Conservation (phyloP, 768 basidiomycete genomes). For the Symmetrospora coprosmae region DNA sequence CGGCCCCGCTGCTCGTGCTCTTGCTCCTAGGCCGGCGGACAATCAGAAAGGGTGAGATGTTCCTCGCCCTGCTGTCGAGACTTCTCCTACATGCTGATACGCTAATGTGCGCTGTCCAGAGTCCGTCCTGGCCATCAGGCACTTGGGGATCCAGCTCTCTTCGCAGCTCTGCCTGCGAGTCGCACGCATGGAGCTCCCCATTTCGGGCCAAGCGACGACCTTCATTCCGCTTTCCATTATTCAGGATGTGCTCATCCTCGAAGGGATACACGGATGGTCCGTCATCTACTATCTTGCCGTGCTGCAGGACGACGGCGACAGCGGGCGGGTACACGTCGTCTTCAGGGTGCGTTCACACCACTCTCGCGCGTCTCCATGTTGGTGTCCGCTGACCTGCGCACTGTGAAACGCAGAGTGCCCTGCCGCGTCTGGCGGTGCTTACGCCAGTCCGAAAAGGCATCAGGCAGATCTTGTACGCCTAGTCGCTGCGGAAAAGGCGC, state of each 20-base stretch:
- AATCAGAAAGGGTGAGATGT: too few relatives aligned
- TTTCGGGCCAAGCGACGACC: not conserved
- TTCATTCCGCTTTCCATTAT: conserved; percentile 3
- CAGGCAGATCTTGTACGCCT: not conserved
- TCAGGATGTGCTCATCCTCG: conserved; percentile 1
- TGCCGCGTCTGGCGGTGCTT: not conserved
- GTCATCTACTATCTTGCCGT: conserved; percentile 17
- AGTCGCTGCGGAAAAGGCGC: not conserved
- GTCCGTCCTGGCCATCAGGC: not conserved
- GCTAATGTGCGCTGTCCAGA: not conserved
- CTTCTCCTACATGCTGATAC: too few relatives aligned
- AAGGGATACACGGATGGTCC: conserved; percentile 17
- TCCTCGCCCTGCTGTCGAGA: too few relatives aligned
- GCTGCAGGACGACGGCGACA: not conserved
- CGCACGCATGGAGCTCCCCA: not conserved
- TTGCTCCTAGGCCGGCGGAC: too few relatives aligned
- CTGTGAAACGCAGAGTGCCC: not conserved
- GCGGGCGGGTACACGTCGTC: not conserved
- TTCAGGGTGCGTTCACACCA: not conserved
- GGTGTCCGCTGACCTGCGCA: not conserved
- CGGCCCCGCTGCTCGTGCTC: too few relatives aligned
- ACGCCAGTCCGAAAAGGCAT: not conserved
- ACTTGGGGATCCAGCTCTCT: not conserved
- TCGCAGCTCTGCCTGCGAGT: not conserved
- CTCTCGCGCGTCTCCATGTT: not conserved